These are phyloP conservation scores for Coniochaeta hoffmannii DNA, from an alignment of 2,329 filamentous ascomycete genomes.

Conservation along the genomic window DNA sequence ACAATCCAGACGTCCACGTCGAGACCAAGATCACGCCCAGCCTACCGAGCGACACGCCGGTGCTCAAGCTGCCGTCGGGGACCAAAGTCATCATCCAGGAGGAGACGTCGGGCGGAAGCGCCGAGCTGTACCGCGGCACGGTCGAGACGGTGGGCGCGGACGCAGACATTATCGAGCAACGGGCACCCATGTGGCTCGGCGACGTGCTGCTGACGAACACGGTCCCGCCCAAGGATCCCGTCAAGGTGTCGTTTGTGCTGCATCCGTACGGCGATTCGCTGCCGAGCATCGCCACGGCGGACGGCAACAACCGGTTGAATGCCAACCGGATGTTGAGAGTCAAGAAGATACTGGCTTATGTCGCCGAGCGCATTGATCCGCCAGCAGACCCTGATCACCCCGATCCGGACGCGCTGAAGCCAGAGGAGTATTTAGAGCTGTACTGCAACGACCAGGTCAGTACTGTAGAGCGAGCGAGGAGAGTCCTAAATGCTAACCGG, in stretches of 20 bases:
- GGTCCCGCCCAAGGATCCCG: slow-evolving; percentile 78
- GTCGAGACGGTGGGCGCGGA: slow-evolving; percentile 71
- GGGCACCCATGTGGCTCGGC: slow-evolving; percentile 85
- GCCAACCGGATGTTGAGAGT: slow-evolving; percentile 95
- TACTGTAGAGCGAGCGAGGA: slow-evolving; percentile 9
- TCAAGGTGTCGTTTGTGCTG: slow-evolving; percentile 92
- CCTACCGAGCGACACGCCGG: slow-evolving; percentile 65
- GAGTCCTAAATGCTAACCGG: slow-evolving; percentile 3
- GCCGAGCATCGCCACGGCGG: slow-evolving; percentile 64
- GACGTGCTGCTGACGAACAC: slow-evolving; percentile 80
- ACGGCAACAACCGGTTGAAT: slow-evolving; percentile 85
- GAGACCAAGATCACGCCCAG: slow-evolving; percentile 62
- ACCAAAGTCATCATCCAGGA: slow-evolving; percentile 65
- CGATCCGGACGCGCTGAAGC: slow-evolving; percentile 55
- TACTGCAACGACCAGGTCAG: slow-evolving; percentile 89
- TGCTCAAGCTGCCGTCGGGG: slow-evolving; percentile 62
- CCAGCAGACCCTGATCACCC: slow-evolving; percentile 30
- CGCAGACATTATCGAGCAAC: slow-evolving; percentile 75
- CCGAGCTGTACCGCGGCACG: slow-evolving; percentile 86
- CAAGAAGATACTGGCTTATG: slow-evolving; percentile 87
- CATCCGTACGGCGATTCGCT: slow-evolving; percentile 71
- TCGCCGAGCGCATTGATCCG: slow-evolving; percentile 84
- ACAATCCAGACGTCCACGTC: slow-evolving; percentile 44
- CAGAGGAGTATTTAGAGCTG: slow-evolving; percentile 90
- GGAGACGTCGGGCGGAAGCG: slow-evolving; percentile 60